Evolutionary conservation across 148 eudicot species (phyloP), one percentile per base, ranked within the genome.

Genomic region (Fallopia convolvulus): DNA sequence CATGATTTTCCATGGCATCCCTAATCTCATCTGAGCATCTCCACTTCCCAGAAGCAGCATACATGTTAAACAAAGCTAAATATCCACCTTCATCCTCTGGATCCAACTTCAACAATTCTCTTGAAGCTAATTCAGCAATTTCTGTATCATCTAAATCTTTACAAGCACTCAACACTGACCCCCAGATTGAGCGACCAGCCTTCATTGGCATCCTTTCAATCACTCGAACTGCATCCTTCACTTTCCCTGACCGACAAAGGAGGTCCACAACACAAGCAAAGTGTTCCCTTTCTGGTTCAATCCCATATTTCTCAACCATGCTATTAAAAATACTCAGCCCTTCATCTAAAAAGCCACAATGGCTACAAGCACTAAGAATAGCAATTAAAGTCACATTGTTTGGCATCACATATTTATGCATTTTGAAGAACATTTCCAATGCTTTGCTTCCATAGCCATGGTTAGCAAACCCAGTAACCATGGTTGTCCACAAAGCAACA

Each of bases 41-140:
- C 82, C 82, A 80, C 42, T 76, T 80, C 36, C 82, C 82, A 40
- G 32, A 26, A 40, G 82, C 53, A 74, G 82, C 82, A 80, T 80
- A 80, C 15, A 80, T 68, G 48, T 80, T 75, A 17, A 75, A 80
- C 44, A 80, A 74, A 10, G 53, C 26, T 50, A 80, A 5, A 75
- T 80, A 80, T 14, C 78, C 76, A 12, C 78, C 82, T 41, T 80
- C 82, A 55, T 80, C 58, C 75, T 80, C 74, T 15, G 82, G 82
- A 70, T 80, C 82, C 77, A 80, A 55, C 42, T 75, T 70, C 41
- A 74, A 66, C 11, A 80, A 56, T 56, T 75, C 82, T 40, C 52
- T 36, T 8, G 50, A 80, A 75, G 82, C 82, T 42, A 68, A 32
- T 41, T 80, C 77, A 20, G 82, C 82, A 15, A 80, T 66, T 70